These are phyloP conservation scores for Neoascochyta sp. DNA, from an alignment of 2,329 filamentous ascomycete genomes.

Conservation along the genomic window DNA sequence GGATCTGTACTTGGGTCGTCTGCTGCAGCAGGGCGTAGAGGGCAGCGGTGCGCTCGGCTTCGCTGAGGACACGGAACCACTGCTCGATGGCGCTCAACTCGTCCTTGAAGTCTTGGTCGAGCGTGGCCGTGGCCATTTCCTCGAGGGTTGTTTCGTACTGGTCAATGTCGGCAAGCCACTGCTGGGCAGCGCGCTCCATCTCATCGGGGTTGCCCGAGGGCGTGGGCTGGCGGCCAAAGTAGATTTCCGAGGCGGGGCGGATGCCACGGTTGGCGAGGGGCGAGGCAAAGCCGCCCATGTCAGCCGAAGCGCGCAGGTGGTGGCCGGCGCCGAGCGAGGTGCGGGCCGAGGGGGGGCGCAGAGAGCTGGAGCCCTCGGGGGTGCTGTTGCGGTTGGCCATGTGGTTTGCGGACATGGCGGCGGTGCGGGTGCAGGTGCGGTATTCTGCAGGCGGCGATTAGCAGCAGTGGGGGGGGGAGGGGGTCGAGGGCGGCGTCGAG, in stretches of 20 bases:
- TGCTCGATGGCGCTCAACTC: slow-evolving; percentile 98
- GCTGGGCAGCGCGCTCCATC: slow-evolving; percentile 90
- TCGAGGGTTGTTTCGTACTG: slow-evolving; percentile 98
- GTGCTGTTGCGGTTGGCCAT: slow-evolving; percentile 88
- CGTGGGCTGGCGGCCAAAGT: slow-evolving; percentile 73
- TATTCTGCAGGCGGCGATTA: slow-evolving; percentile 6
- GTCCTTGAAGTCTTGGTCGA: slow-evolving; percentile 99
- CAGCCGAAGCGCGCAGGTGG: slow-evolving; percentile 89
- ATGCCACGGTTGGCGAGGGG: slow-evolving; percentile 72
- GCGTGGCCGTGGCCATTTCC: slow-evolving; percentile 97
- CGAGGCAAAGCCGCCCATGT: slow-evolving; percentile 81
- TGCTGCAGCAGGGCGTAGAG: slow-evolving; percentile 94
- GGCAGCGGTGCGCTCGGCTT: slow-evolving; percentile 92
- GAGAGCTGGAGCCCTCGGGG: slow-evolving; percentile 79
- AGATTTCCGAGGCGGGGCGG: slow-evolving; percentile 89
- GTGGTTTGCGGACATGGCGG: slow-evolving; percentile 47
- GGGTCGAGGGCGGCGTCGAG: neutral
- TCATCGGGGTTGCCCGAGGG: slow-evolving; percentile 69
- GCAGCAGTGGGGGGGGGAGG: neutral
- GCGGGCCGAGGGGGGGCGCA: slow-evolving; percentile 78
- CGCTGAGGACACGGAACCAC: slow-evolving; percentile 97
- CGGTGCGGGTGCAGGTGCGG: slow-evolving; percentile 2
- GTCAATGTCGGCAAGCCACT: slow-evolving; percentile 98
- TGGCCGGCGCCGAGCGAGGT: slow-evolving; percentile 71
- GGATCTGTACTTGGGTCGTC: slow-evolving; percentile 97